Evolutionary conservation across 129 eudicot species (phyloP), one percentile per base, ranked within the genome.

Genomic region (Escallonia herrerae): DNA sequence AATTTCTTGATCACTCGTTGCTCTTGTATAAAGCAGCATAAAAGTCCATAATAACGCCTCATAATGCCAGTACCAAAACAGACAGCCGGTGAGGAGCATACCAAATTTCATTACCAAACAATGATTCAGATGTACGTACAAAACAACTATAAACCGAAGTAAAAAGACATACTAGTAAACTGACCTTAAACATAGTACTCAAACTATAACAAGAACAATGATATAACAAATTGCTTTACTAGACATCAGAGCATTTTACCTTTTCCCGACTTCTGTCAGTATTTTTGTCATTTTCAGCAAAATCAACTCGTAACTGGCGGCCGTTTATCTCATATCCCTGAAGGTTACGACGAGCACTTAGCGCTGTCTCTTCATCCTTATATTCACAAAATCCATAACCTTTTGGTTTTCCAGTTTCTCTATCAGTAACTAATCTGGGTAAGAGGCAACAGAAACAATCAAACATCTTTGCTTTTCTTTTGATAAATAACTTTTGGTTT

Each of bases 311-410:
- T 62, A 91, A 76, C 65, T 91, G 98, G 62, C 98, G 86, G 51
- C 98, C 98, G 73, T 91, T 91, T 63, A 91, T 88, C 73, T 91
- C 96, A 69, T 93, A 85, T 15, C 96, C 96, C 80, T 88, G 95
- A 58, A 93, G 96, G 81, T 88, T 93, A 12, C 98, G 89, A 8
- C 96, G 86, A 58, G 98, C 98, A 85, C 98, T 93, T 52, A 88
- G 77, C 58, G 98, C 98, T 52, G 98, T 93, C 76, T 93, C 98
- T 72, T 93, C 98, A 69, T 93, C 98, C 84, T 85, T 88, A 80
- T 93, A 93, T 74, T 93, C 98, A 73, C 98, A 93, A 73, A 93
- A 93, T 7, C 98, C 98, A 46, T 88, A 93, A 66, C 98, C 98
- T 77, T 93, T 93, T 15, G 98, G 98, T 71, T 93, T 93, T 56